Conservation (phyloP, 345 rosid genomes). For the Chamaenerion angustifolium region DNA sequence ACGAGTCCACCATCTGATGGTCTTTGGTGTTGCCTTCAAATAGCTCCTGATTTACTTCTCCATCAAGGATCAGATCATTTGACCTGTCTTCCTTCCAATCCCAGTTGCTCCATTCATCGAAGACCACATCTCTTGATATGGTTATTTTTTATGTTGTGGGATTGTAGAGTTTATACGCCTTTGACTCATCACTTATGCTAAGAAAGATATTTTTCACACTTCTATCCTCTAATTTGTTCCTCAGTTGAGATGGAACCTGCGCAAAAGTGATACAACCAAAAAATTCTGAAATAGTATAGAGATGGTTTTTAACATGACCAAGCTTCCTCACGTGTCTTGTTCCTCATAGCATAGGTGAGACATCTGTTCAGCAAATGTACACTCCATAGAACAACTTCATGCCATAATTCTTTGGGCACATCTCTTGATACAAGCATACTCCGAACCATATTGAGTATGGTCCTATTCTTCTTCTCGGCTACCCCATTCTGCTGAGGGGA, state of each 20-base stretch:
- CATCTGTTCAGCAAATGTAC: not conserved
- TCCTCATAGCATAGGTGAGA: not conserved
- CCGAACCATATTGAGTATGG: not conserved
- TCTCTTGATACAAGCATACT: not conserved
- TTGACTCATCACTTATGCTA: not conserved
- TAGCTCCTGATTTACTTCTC: too few relatives aligned
- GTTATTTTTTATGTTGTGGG: not conserved
- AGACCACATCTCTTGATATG: not conserved
- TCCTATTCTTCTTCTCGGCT: not conserved
- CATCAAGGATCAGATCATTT: not conserved
- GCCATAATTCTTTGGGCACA: not conserved
- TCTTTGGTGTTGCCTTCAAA: too few relatives aligned
- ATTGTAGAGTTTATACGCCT: not conserved
- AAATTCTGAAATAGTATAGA: not conserved
- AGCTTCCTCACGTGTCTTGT: not conserved
- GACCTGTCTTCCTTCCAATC: not conserved
- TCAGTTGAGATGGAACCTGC: not conserved
- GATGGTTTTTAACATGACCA: not conserved
- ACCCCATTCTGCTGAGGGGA: not conserved
- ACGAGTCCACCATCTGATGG: too few relatives aligned
- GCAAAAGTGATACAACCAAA: not conserved
- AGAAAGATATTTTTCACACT: not conserved
- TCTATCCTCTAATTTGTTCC: not conserved
- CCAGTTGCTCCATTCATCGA: not conserved
- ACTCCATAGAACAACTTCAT: not conserved